Base-by-base conservation (phyloP, 805 yeast species). In the Barnettozyma pratensis region DNA sequence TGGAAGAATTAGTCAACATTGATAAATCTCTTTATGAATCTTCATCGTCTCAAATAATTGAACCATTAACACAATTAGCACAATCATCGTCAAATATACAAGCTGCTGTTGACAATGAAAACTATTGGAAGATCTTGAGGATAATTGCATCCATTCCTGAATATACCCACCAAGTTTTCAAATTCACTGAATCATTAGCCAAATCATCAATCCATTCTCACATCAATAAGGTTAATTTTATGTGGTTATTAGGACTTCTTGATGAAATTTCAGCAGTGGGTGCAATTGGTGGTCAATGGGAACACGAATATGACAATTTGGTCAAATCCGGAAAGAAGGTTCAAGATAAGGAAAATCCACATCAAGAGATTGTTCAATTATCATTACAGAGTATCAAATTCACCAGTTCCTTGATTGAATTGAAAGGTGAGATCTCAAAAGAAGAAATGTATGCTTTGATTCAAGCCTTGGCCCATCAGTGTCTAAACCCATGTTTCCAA, bases 381-480 rank as follows among this genome's bases (percentile, higher is more conserved):
- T 83, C 92, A 0, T 70, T 81, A 48, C 74, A 73, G 53, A 83
- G 91, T 1, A 78, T 87, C 42, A 66, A 75, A 14, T 71, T 85
- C 51, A 86, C 95, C 0, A 62, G 80, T 7, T 73, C 73, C 4
- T 65, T 86, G 46, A 54, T 78, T 29, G 63, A 67, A 5, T 55
- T 72, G 60, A 66, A 44, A 69, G 66, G 43, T 46, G 60, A 45
- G 35, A 37, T 47, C 47, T 54, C 61, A 1, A 65, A 65, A 40
- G 72, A 66, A 38, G 74, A 68, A 51, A 63, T 63, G 41, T 63
- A 69, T 54, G 85, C 96, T 1, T 70, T 87, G 51, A 72, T 86
- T 30, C 92, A 88, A 61, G 95, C 95, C 0, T 72, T 90, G 46
- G 89, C 94, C 0, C 92, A 86, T 59, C 97, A 91, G 63, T 87